phyloP scores from a whole-genome alignment of 495 filamentous ascomycete genomes.

The Amorphotheca resinae region DNA sequence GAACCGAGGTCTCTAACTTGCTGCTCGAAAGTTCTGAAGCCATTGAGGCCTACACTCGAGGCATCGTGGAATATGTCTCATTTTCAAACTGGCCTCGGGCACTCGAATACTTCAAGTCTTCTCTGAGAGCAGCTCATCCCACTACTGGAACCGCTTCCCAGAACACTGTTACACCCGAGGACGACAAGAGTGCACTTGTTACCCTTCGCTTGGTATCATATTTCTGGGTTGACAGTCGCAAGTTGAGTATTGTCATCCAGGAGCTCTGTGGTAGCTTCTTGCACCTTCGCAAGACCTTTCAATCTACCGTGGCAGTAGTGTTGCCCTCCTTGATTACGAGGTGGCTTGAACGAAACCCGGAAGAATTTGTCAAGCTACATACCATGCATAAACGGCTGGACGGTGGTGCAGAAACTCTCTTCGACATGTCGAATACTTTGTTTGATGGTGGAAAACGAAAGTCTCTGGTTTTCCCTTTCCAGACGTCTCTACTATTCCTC shows the following conservation, averaged over 20 bases:
- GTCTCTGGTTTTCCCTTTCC: slow-evolving; percentile 45
- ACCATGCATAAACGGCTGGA: slow-evolving; percentile 43
- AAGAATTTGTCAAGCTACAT: slow-evolving; percentile 49
- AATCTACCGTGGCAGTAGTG: slow-evolving; percentile 47
- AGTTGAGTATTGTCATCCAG: slow-evolving; percentile 44
- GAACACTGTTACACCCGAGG: slow-evolving; percentile 33
- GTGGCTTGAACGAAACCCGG: slow-evolving; percentile 50
- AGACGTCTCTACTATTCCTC: slow-evolving; percentile 46
- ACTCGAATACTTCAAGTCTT: slow-evolving; percentile 39
- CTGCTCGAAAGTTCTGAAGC: slow-evolving; percentile 18
- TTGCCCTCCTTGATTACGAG: slow-evolving; percentile 44
- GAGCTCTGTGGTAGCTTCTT: slow-evolving; percentile 51
- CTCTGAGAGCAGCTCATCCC: slow-evolving; percentile 33
- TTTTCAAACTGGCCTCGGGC: slow-evolving; percentile 45
- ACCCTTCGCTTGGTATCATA: slow-evolving; percentile 41
- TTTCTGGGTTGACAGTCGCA: slow-evolving; percentile 47
- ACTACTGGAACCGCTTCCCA: slow-evolving; percentile 20
- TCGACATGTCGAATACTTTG: slow-evolving; percentile 48
- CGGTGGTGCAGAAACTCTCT: slow-evolving; percentile 47
- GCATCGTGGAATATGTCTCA: slow-evolving; percentile 45
- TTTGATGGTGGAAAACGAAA: slow-evolving; percentile 39
- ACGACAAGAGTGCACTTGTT: slow-evolving; percentile 36
- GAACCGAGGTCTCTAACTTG: slow-evolving; percentile 22
- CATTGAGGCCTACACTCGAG: slow-evolving; percentile 35
- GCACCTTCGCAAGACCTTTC: slow-evolving; percentile 46